Evolutionary conservation across 2,329 filamentous ascomycete species (phyloP).

Genomic region (Camptophora hylomeconis): DNA sequence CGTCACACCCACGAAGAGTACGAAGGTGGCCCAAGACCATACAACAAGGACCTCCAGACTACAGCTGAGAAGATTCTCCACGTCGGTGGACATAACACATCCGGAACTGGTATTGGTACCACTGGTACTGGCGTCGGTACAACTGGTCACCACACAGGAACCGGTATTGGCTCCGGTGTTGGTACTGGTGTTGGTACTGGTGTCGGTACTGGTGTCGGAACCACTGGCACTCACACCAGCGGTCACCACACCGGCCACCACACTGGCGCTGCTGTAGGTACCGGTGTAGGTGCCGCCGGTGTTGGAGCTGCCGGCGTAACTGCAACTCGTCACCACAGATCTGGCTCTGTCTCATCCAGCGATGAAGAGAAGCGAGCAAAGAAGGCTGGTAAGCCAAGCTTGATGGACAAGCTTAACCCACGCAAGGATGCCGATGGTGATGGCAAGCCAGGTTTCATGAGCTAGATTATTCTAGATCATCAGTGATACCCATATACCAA

Average conservation of each 20-base stretch:
- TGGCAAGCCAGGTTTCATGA: constrained; percentile 37
- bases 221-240: constrained; percentile 8
- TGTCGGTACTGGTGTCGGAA: constrained; percentile 5
- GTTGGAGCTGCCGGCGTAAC: constrained; percentile 2
- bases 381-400: constrained; percentile 34
- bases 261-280: constrained; percentile 2
- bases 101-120: background rate
- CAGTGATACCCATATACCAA: background rate
- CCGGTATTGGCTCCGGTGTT: background rate
- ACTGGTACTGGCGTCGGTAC: too few species aligned
- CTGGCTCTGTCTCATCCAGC: constrained; percentile 3
- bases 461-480: background rate
- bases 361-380: constrained; percentile 3
- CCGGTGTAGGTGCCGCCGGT: constrained; percentile 1
- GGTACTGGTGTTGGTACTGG: constrained; percentile 5
- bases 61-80: constrained; percentile 9
- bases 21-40: constrained; percentile 33
- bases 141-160: too few species aligned
- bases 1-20: constrained; percentile 32
- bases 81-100: background rate
- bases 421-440: constrained; percentile 40
- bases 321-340: background rate
- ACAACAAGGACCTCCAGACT: constrained; percentile 14
- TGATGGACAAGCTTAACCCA: constrained; percentile 44
- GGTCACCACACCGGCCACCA: too few species aligned